phyloP scores from a whole-genome alignment of 495 filamentous ascomycete species.

The Lepraria neglecta region DNA sequence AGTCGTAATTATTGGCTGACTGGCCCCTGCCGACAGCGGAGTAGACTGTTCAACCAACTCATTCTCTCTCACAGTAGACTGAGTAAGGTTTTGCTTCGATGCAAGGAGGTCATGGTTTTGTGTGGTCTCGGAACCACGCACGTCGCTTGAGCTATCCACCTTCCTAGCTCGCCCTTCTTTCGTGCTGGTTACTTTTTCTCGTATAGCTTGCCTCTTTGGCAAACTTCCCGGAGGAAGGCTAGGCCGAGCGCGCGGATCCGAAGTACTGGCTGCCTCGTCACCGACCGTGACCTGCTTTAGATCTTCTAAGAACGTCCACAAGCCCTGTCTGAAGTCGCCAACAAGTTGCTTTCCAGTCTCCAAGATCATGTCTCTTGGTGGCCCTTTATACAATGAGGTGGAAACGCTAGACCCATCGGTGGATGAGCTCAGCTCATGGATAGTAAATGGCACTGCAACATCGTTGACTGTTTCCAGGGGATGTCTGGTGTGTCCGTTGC shows the following conservation, averaged over 20 bases:
- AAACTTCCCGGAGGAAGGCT: neutral
- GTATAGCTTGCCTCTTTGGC: neutral
- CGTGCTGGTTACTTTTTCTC: neutral
- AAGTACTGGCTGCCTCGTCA: slow-evolving; percentile 58
- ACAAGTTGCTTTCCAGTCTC: slow-evolving; percentile 80
- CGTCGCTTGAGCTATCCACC: neutral
- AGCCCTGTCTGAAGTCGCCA: slow-evolving; percentile 76
- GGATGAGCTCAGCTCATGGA: slow-evolving; percentile 2
- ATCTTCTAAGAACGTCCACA: slow-evolving; percentile 98
- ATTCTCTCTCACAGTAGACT: too few relatives aligned
- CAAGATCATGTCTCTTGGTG: slow-evolving; percentile 47
- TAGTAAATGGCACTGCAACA: neutral
- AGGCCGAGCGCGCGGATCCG: neutral
- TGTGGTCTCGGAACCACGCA: neutral
- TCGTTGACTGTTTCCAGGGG: neutral
- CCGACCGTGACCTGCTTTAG: slow-evolving; percentile 90
- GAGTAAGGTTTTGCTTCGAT: neutral
- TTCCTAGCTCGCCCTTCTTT: slow-evolving; percentile 7
- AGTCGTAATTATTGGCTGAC: slow-evolving; percentile 36
- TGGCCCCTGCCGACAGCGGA: neutral
- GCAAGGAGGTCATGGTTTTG: neutral
- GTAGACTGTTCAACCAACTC: too few relatives aligned
- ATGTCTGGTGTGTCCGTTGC: neutral
- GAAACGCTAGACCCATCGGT: neutral
- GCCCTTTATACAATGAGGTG: neutral